phyloP scores from a whole-genome alignment of 1,284 basidiomycete genomes.

The Apiotrichum brassicae region DNA sequence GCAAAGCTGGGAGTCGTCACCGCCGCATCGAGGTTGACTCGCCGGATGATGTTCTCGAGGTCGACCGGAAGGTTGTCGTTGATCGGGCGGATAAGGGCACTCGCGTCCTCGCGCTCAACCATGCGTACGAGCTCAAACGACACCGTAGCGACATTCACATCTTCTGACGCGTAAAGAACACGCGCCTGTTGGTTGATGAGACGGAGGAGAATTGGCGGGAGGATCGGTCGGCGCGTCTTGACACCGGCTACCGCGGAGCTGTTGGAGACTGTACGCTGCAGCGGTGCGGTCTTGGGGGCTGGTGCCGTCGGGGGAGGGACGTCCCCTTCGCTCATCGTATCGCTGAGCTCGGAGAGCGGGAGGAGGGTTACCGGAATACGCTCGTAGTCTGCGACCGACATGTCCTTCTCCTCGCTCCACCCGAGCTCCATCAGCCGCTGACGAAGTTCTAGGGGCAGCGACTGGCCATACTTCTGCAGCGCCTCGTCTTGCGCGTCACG shows the following conservation, averaged over 20 bases:
- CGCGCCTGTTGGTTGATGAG: conserved; percentile 29
- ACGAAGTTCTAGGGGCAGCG: conserved; percentile 35
- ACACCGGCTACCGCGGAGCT: background rate
- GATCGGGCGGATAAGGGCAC: conserved; percentile 55
- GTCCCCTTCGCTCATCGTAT: background rate
- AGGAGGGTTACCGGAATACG: conserved; percentile 32
- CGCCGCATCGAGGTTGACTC: conserved; percentile 52
- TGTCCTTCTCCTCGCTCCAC: conserved; percentile 37
- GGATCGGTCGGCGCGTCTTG: conserved; percentile 17
- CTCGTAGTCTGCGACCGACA: conserved; percentile 25
- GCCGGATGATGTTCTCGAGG: conserved; percentile 51
- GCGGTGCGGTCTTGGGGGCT: background rate
- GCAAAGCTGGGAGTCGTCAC: conserved; percentile 60
- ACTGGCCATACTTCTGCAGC: conserved; percentile 33
- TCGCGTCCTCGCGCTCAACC: conserved; percentile 66
- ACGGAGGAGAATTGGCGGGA: conserved; percentile 26
- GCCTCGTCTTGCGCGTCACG: conserved; percentile 38
- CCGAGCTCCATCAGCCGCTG: conserved; percentile 41
- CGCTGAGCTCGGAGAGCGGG: conserved; percentile 8
- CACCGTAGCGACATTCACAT: conserved; percentile 55
- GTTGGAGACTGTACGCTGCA: conserved; percentile 4
- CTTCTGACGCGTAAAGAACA: conserved; percentile 53
- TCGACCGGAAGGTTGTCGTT: conserved; percentile 57
- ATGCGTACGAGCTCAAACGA: conserved; percentile 59
- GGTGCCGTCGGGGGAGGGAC: background rate